These are phyloP conservation scores for Litsea cubeba DNA, from an alignment of 164 flowering plant species.

Conservation along the genomic window DNA sequence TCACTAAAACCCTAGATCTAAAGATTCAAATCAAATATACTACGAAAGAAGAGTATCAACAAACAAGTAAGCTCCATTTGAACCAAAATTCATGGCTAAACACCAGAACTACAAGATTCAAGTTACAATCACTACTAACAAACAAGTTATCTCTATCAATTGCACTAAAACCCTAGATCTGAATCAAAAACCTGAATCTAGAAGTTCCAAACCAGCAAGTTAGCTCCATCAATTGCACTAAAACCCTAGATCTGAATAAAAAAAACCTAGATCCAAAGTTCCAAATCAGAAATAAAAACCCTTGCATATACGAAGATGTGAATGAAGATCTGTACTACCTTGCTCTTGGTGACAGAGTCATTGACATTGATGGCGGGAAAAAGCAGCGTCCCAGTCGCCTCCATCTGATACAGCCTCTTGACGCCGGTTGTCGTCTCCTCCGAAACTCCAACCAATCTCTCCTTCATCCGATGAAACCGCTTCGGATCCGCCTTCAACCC, in stretches of 20 bases:
- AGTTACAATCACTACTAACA: not conserved
- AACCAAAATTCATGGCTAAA: not conserved
- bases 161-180: not conserved
- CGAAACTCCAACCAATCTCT: conserved; percentile 31
- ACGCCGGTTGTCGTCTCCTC: conserved; percentile 40
- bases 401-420: conserved; percentile 35
- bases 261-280: not conserved
- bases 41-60: not conserved
- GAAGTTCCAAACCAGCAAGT: no score
- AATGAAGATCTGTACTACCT: conserved; percentile 7
- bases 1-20: not conserved
- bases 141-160: not conserved
- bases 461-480: conserved; percentile 36
- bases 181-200: no score
- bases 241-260: conserved; percentile 6
- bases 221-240: not conserved
- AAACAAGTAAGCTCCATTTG: not conserved
- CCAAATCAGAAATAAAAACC: no score
- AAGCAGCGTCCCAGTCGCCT: conserved; percentile 18
- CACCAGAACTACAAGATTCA: not conserved
- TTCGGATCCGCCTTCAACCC: conserved; percentile 31
- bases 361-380: conserved; percentile 30
- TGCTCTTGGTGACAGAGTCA: conserved; percentile 28
- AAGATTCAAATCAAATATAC: not conserved
- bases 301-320: not conserved